Conservation (phyloP, 495 filamentous ascomycete species). For the Hamigera avellanea region DNA sequence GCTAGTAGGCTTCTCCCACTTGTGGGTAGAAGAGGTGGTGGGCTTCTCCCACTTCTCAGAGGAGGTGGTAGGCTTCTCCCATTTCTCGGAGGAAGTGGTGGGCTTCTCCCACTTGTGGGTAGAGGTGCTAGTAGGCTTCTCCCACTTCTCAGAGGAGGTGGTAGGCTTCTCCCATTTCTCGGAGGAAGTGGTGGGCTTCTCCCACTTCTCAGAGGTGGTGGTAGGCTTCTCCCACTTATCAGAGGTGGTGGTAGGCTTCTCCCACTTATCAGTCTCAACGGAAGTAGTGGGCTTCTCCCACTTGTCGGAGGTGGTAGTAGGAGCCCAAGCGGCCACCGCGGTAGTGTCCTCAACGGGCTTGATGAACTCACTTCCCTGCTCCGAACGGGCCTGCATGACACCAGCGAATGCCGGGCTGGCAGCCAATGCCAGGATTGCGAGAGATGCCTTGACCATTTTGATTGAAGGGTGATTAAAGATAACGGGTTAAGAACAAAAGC, state of each 20-base stretch:
- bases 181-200: slow-evolving; percentile 1
- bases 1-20: slow-evolving; percentile 1
- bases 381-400: slow-evolving; percentile 19
- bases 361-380: too few relatives aligned
- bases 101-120: slow-evolving; percentile 8
- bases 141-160: slow-evolving; percentile 1
- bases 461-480: slow-evolving; percentile 9
- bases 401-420: slow-evolving; percentile 27
- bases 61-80: background rate
- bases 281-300: background rate
- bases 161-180: background rate
- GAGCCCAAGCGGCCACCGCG: slow-evolving; percentile 1
- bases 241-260: slow-evolving; percentile 3
- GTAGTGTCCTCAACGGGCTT: too few relatives aligned
- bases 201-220: background rate
- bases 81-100: slow-evolving; percentile 1
- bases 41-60: background rate
- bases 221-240: background rate
- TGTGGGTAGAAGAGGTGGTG: background rate
- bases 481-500: slow-evolving; percentile 6
- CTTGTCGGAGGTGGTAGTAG: too few relatives aligned
- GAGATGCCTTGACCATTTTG: slow-evolving; percentile 28
- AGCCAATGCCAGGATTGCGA: slow-evolving; percentile 30
- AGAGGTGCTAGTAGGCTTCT: slow-evolving; percentile 1
- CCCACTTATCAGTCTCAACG: slow-evolving; percentile 4